These are phyloP conservation scores for Lipomyces spencermartinsiae DNA, from an alignment of 805 yeast species.

Conservation along the genomic window DNA sequence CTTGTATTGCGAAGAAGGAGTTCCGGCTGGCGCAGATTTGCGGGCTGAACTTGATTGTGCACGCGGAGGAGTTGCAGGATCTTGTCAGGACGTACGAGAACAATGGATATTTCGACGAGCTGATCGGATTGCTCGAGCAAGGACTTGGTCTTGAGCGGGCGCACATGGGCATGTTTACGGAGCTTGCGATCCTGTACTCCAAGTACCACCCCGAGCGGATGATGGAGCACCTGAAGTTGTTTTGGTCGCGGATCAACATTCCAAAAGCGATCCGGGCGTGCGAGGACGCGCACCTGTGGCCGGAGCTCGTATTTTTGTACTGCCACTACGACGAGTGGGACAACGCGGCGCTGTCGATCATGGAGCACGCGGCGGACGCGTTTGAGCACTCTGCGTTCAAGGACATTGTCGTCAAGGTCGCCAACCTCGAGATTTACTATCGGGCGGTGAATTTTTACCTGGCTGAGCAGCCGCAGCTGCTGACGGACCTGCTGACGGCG, in stretches of 20 bases:
- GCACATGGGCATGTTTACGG: constrained; percentile 99
- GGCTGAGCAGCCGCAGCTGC: constrained; percentile 86
- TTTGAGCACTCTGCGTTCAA: constrained; percentile 94
- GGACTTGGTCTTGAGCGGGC: constrained; percentile 98
- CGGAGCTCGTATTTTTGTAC: constrained; percentile 92
- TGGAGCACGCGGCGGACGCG: constrained; percentile 90
- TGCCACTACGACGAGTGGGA: constrained; percentile 99
- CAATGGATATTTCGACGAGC: constrained; percentile 89
- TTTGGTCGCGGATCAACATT: constrained; percentile 98
- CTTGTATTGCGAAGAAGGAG: constrained; percentile 93
- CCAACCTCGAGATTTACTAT: constrained; percentile 95
- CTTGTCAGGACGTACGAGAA: constrained; percentile 85
- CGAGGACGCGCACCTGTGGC: constrained; percentile 93
- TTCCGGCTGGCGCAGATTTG: constrained; percentile 97
- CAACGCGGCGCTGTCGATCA: constrained; percentile 95
- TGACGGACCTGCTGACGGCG: constrained; percentile 83
- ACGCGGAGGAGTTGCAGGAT: constrained; percentile 95
- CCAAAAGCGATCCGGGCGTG: constrained; percentile 96
- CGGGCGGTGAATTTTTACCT: constrained; percentile 95
- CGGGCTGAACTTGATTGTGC: constrained; percentile 95
- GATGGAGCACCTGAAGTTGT: constrained; percentile 94
- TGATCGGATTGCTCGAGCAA: constrained; percentile 90
- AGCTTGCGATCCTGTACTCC: constrained; percentile 86
- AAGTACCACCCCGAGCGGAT: constrained; percentile 89
- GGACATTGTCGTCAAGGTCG: constrained; percentile 91